Evolutionary conservation across 1,284 basidiomycete genomes (phyloP).

Genomic region (Tilletia caries): DNA sequence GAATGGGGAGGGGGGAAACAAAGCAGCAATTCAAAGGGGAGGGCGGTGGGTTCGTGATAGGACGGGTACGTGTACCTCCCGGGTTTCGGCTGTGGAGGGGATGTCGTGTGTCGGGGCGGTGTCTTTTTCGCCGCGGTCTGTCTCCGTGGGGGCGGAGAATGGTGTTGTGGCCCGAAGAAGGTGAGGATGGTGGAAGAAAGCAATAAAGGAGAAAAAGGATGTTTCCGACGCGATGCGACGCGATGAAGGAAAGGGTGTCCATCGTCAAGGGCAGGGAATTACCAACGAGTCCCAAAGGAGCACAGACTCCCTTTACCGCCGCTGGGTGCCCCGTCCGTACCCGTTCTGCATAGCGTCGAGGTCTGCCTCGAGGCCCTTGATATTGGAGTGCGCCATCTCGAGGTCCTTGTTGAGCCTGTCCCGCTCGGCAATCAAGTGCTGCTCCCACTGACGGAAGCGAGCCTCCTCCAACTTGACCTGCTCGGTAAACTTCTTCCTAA

Average conservation of each 20-base stretch:
- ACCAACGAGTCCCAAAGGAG: too few relatives aligned
- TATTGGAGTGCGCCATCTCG: constrained; percentile 48
- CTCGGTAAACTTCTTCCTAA: constrained; percentile 96
- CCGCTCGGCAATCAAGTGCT: constrained; percentile 63
- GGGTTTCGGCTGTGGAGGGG: too few relatives aligned
- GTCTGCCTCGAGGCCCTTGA: constrained; percentile 52
- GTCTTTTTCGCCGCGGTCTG: too few relatives aligned
- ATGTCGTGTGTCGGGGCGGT: too few relatives aligned
- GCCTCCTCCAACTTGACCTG: constrained; percentile 99
- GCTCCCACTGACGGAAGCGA: constrained; percentile 98
- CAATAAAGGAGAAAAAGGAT: background rate
- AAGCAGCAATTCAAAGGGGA: background rate
- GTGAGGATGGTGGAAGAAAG: background rate
- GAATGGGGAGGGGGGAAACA: too few relatives aligned
- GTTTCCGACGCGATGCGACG: background rate
- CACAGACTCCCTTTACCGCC: background rate
- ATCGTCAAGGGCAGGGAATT: too few relatives aligned
- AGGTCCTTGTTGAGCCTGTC: constrained; percentile 54
- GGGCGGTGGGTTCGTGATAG: too few relatives aligned
- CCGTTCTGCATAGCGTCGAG: constrained; percentile 21
- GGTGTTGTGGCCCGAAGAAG: too few relatives aligned
- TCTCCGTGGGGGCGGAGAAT: too few relatives aligned
- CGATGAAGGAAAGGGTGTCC: background rate
- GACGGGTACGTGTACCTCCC: too few relatives aligned
- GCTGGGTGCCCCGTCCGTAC: constrained; percentile 7